Evolutionary conservation across 345 rosid genomes (phyloP), one percentile per base, ranked within the genome.

Genomic region (Bruguiera sexangula): DNA sequence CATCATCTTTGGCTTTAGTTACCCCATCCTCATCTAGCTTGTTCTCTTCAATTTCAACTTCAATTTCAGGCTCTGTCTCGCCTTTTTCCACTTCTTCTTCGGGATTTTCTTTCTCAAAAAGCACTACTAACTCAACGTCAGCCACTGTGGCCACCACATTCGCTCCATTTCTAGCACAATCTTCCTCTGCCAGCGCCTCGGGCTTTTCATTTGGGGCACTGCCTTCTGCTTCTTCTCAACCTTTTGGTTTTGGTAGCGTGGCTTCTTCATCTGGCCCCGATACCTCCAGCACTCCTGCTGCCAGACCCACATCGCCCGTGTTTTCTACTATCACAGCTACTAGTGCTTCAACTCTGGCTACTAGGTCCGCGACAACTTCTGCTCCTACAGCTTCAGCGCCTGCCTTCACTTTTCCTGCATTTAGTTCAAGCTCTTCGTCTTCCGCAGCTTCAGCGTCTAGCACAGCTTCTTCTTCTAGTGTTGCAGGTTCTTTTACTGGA

Each of bases 401-500:
- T 70, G 68, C 87, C 19, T 82, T 88, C 63, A 74, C 73, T 50
- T 62, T 68, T 54, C 31, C 69, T 65, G 65, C 69, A 53, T 53
- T 53, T 27, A 27, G 29, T 27, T 27, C 29, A 27, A 27, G 29
- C 66, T 71, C 75, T 68, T 79, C 82, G 2, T 60, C 84, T 3
- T 74, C 81, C 52, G 73, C 86, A 54, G 32, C 83, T 39, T 46
- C 77, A 52, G 55, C 63, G 24, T 24, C 24, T 53, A 67, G 66
- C 65, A 76, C 85, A 32, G 62, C 84, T 79, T 74, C 80, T 73
- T 26, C 82, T 55, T 54, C 84, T 16, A 59, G 62, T 24, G 64
- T 79, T 65, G 43, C 82, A 15, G 75, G 83, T 57, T 83, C 93
- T n/a, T 84, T 83, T 75, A 62, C 79, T 34, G 85, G 92, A 61